phyloP scores from a whole-genome alignment of 768 basidiomycete species.

The Tephrocybe sp. region DNA sequence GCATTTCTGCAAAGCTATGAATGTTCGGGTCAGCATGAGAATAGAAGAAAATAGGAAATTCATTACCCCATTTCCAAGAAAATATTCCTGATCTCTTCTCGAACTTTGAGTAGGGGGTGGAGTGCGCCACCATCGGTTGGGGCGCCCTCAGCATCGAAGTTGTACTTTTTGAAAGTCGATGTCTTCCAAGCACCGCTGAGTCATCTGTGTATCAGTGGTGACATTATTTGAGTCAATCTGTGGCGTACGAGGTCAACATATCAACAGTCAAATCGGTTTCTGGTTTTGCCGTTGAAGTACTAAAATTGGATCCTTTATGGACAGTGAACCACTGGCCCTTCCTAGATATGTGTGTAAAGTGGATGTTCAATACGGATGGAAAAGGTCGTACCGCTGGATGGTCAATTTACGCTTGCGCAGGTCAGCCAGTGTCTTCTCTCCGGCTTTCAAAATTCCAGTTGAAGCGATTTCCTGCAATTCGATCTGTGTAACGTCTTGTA shows the following conservation, averaged over 20 bases:
- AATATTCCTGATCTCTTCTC: slow-evolving; percentile 96
- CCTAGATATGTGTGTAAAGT: slow-evolving; percentile 40
- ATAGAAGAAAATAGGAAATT: neutral
- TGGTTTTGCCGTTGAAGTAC: slow-evolving; percentile 86
- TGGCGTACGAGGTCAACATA: slow-evolving; percentile 84
- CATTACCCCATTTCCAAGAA: slow-evolving; percentile 99
- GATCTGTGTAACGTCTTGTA: slow-evolving; percentile 72
- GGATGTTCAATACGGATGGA: neutral
- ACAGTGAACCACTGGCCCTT: slow-evolving; percentile 97
- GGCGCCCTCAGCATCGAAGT: slow-evolving; percentile 95
- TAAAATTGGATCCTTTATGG: slow-evolving; percentile 81
- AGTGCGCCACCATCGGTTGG: slow-evolving; percentile 89
- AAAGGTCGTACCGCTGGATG: slow-evolving; percentile 62
- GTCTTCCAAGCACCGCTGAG: slow-evolving; percentile 92
- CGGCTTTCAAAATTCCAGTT: slow-evolving; percentile 68
- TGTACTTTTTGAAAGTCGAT: slow-evolving; percentile 95
- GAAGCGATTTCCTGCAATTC: slow-evolving; percentile 74
- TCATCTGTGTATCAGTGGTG: slow-evolving; percentile 5
- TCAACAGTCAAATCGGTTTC: slow-evolving; percentile 97
- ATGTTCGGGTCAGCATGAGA: neutral
- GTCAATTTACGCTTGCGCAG: slow-evolving; percentile 91
- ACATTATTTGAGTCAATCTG: neutral
- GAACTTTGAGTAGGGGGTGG: slow-evolving; percentile 95
- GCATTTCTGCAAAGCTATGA: slow-evolving; percentile 95
- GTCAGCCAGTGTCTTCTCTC: slow-evolving; percentile 84